phyloP scores from a whole-genome alignment of 129 eudicot genomes.

The Cynara cardunculus region DNA sequence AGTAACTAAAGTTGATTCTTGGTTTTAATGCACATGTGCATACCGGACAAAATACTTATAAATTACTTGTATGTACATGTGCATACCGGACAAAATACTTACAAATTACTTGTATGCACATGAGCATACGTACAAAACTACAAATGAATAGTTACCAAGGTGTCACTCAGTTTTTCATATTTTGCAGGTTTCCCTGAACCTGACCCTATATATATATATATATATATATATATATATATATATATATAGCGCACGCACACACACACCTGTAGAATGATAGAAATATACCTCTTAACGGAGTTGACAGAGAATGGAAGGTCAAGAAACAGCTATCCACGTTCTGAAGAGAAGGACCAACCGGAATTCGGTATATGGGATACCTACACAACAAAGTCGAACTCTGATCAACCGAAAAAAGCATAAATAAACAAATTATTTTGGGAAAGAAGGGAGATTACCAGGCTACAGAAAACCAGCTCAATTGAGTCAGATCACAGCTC shows the following conservation, averaged over 20 bases:
- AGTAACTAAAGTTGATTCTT: too few species aligned
- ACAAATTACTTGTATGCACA: too few species aligned
- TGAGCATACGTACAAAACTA: neutral
- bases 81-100: neutral
- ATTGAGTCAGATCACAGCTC: slow-evolving; percentile 67
- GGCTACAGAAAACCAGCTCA: slow-evolving; percentile 88
- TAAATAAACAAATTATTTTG: neutral
- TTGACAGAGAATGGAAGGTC: slow-evolving; percentile 69
- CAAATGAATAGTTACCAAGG: neutral
- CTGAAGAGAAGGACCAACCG: slow-evolving; percentile 64
- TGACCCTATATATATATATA: too few species aligned
- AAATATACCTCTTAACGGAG: slow-evolving; percentile 43
- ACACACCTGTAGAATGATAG: neutral
- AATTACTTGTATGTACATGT: neutral
- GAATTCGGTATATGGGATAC: slow-evolving; percentile 86
- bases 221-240: too few species aligned
- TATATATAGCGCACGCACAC: too few species aligned
- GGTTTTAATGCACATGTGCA: neutral
- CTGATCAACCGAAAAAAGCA: neutral
- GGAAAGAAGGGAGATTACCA: slow-evolving; percentile 38
- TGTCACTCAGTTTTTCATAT: neutral
- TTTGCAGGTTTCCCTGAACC: neutral
- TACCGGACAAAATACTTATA: too few species aligned
- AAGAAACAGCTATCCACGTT: slow-evolving; percentile 71
- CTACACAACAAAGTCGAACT: slow-evolving; percentile 25